Evolutionary conservation across 1,284 basidiomycete species (phyloP).

Genomic region (Sparassis latifolia): DNA sequence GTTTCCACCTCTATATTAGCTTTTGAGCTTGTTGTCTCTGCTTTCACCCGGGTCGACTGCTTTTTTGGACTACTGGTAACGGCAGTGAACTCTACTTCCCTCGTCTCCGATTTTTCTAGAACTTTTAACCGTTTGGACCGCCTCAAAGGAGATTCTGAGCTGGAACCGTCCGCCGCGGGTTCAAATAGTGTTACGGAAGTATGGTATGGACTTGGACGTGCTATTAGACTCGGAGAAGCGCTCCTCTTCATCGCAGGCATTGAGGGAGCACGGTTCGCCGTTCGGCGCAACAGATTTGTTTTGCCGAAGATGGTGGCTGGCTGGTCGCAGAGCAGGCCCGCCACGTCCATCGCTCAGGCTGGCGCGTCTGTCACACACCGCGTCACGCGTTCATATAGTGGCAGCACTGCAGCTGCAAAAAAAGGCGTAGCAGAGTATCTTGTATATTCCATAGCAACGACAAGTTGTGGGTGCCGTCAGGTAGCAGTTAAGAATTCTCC

Average conservation of each 20-base stretch:
- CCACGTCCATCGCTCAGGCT: no score
- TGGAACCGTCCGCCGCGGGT: neutral
- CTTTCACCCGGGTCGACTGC: neutral
- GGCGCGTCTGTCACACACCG: no score
- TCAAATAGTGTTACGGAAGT: constrained; percentile 13
- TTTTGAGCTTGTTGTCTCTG: no score
- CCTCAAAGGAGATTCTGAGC: constrained; percentile 1
- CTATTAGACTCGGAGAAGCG: constrained; percentile 10
- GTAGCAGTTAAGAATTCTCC: no score
- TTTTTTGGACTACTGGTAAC: neutral
- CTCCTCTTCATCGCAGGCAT: constrained; percentile 9
- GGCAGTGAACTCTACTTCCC: neutral
- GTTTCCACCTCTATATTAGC: neutral
- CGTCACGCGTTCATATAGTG: no score
- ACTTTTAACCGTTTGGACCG: constrained; percentile 15
- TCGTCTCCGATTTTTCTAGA: neutral
- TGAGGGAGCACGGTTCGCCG: neutral
- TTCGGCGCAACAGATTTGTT: neutral
- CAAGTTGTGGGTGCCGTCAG: no score
- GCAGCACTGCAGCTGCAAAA: no score
- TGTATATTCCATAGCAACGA: no score
- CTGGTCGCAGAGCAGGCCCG: no score
- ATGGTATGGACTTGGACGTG: constrained; percentile 13
- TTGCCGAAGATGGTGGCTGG: neutral
- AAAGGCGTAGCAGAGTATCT: no score